Conservation (phyloP, 1,139 yeast genomes). For the Nematodospora anomalae region DNA sequence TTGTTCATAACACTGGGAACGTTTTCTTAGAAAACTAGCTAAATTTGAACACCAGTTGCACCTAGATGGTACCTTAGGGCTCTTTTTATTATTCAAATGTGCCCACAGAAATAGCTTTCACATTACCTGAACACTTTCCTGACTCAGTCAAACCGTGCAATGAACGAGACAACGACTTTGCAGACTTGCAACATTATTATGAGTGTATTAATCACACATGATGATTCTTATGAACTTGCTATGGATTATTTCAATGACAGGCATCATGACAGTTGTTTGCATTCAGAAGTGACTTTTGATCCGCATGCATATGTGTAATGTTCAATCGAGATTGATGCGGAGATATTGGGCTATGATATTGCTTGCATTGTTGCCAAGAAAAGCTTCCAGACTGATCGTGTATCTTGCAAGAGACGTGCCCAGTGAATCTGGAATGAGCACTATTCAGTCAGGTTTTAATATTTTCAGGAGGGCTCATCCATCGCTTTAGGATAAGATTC, state of each 20-base stretch:
- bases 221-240: constrained; percentile 74
- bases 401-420: too few relatives aligned
- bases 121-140: constrained; percentile 63
- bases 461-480: constrained; percentile 57
- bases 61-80: constrained; percentile 78
- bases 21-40: constrained; percentile 64
- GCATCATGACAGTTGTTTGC: constrained; percentile 57
- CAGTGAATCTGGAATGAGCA: constrained; percentile 52
- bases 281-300: constrained; percentile 75
- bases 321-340: too few relatives aligned
- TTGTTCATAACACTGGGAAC: constrained; percentile 20
- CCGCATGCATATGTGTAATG: constrained; percentile 87
- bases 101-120: constrained; percentile 57
- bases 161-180: constrained; percentile 57
- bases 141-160: constrained; percentile 51
- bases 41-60: constrained; percentile 85
- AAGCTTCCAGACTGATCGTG: too few relatives aligned
- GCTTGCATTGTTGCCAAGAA: constrained; percentile 61
- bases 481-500: constrained; percentile 79
- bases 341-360: too few relatives aligned
- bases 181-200: constrained; percentile 75
- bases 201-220: constrained; percentile 62
- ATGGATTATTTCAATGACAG: constrained; percentile 68
- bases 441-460: constrained; percentile 53
- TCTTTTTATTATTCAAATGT: constrained; percentile 62